Evolutionary conservation across 768 basidiomycete species (phyloP).

Genomic region (Amylocystis lapponica): DNA sequence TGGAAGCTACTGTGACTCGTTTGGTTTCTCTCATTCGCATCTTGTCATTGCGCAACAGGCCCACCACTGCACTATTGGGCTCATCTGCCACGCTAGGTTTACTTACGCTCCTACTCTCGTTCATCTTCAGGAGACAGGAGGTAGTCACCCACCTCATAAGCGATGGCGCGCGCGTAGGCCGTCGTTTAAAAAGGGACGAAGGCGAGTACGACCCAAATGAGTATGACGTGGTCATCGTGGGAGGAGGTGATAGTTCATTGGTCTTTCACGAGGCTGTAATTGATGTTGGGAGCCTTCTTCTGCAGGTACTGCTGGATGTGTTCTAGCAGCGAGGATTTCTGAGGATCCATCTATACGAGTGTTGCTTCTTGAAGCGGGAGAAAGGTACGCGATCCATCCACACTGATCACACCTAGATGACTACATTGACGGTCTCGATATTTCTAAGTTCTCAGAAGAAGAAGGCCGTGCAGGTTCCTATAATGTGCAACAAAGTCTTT

Average conservation of each 20-base stretch:
- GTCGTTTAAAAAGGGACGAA: slow-evolving; percentile 1
- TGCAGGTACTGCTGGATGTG: slow-evolving; percentile 57
- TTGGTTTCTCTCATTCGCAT: no score
- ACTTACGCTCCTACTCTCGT: slow-evolving; percentile 12
- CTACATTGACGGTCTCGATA: background rate
- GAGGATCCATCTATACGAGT: slow-evolving; percentile 51
- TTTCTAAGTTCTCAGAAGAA: slow-evolving; percentile 7
- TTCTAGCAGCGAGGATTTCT: slow-evolving; percentile 50
- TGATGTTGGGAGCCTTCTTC: background rate
- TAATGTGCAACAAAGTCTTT: slow-evolving; percentile 30
- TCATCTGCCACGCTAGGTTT: slow-evolving; percentile 12
- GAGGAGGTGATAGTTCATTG: slow-evolving; percentile 25
- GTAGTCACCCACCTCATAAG: slow-evolving; percentile 1
- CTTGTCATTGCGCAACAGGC: no score
- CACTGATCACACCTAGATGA: background rate
- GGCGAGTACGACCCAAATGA: slow-evolving; percentile 16
- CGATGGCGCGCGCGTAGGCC: slow-evolving; percentile 5
- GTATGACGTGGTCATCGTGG: slow-evolving; percentile 33
- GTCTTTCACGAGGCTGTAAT: background rate
- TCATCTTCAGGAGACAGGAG: background rate
- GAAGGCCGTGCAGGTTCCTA: slow-evolving; percentile 12
- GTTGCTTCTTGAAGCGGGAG: slow-evolving; percentile 53
- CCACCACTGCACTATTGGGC: background rate
- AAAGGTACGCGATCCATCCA: slow-evolving; percentile 38
- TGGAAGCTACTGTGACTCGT: no score